Percentiles rank a stretch among this genome's conserved stretches.
phyloP scores from a whole-genome alignment of 2,329 filamentous ascomycete species.

The Epichloe elymi region DNA sequence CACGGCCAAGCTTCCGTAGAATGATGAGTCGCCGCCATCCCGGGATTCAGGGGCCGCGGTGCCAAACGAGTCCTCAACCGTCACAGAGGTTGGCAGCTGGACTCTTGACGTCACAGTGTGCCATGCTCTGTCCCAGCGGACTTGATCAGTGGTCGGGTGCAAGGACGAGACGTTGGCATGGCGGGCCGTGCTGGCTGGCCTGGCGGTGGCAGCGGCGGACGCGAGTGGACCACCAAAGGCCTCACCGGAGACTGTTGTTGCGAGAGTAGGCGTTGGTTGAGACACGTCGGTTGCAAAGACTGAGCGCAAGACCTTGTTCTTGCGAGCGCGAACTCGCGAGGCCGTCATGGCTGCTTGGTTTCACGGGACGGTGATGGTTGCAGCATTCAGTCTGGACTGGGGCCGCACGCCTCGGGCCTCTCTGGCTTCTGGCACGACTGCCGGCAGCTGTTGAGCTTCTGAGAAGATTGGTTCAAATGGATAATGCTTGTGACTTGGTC shows the following conservation, averaged over 20 bases:
- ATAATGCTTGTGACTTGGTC: neutral
- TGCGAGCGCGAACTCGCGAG: slow-evolving; percentile 33
- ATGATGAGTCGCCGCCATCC: slow-evolving; percentile 28
- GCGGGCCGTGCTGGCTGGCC: slow-evolving; percentile 3
- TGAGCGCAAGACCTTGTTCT: slow-evolving; percentile 38
- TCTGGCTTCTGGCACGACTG: neutral
- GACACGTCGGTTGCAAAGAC: slow-evolving; percentile 41
- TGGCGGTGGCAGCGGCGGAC: slow-evolving; percentile 8
- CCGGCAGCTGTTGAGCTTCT: neutral
- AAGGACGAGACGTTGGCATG: slow-evolving; percentile 8
- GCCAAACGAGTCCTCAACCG: slow-evolving; percentile 41
- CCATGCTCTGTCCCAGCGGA: slow-evolving; percentile 49
- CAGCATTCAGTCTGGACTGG: neutral
- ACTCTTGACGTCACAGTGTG: slow-evolving; percentile 45
- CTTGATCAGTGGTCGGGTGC: slow-evolving; percentile 32
- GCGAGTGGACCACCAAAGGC: slow-evolving; percentile 30
- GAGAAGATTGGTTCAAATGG: neutral
- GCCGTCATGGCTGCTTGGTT: slow-evolving; percentile 19
- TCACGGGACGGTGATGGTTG: neutral
- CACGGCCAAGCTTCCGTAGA: slow-evolving; percentile 39
- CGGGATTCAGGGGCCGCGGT: slow-evolving; percentile 30
- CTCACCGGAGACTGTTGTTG: slow-evolving; percentile 28
- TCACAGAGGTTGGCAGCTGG: slow-evolving; percentile 40
- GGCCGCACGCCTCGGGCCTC: neutral
- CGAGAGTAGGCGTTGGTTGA: slow-evolving; percentile 32